Percentiles rank a stretch among this genome's conserved stretches.
Conservation (phyloP, 2,329 filamentous ascomycete species). For the Metarhizium guizhouense region DNA sequence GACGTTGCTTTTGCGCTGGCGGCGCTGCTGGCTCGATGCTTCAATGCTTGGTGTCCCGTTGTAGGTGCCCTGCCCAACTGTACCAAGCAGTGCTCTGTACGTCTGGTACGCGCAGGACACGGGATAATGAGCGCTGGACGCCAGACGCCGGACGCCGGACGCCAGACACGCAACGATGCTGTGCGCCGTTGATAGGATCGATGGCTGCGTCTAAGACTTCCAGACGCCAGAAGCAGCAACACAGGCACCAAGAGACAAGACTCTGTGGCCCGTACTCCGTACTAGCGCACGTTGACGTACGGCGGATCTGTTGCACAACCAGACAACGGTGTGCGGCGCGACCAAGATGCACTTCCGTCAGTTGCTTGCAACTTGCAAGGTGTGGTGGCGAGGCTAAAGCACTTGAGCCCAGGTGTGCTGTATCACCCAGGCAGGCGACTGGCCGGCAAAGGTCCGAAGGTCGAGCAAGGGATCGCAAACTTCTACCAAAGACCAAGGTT, state of each 20-base stretch:
- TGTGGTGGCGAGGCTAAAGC: constrained; percentile 2
- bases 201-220: neutral
- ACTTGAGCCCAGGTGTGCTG: neutral
- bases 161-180: neutral
- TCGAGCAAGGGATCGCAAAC: constrained; percentile 1
- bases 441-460: constrained; percentile 4
- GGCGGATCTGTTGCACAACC: neutral
- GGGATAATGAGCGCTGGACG: too few relatives aligned
- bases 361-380: neutral
- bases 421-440: neutral
- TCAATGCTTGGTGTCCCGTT: neutral
- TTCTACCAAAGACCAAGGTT: neutral
- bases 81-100: neutral
- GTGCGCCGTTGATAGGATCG: neutral
- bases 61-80: neutral
- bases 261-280: neutral
- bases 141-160: too few relatives aligned
- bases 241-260: neutral
- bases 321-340: neutral
- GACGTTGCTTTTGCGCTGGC: neutral
- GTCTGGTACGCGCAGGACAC: too few relatives aligned
- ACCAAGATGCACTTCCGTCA: constrained; percentile 2
- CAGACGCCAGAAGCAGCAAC: neutral
- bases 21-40: neutral
- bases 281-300: neutral